Evolutionary conservation across 2,329 filamentous ascomycete species (phyloP), one percentile per base, ranked within the genome.

Genomic region (Microascus cirrosus): DNA sequence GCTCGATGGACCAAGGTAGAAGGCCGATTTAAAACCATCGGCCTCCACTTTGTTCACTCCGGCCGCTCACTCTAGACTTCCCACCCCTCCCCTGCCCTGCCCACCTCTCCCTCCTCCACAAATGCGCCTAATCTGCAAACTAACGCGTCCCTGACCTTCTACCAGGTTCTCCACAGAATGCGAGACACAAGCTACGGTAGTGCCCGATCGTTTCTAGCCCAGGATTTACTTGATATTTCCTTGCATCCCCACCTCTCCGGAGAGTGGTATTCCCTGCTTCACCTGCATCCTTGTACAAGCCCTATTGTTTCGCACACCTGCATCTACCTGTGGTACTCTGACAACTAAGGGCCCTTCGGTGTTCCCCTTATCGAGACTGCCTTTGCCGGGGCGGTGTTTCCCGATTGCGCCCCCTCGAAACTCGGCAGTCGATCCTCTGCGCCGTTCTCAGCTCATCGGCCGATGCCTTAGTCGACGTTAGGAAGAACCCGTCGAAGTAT

Each of bases 181-280:
- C 32, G 28, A 51, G 42, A 48, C 55, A 42, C 42, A 51, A 42
- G 34, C 55, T 51, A 56, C 39, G 55, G 39, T 56, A 45, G 55
- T 22, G 7, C 55, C 55, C 55, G 42, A 51, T 56, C 55, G 50
- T 36, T n/a, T 50, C 39, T 50, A 50, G 55, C 42, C 54, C 11
- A 50, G 20, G 39, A 36, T 32, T 51, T 56, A 56, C 42, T 50
- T 32, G 55, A 56, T 56, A 56, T 56, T 50, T 56, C 42, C 55
- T 25, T 50, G 42, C 25, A 36, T 34, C 42, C 42, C 36, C 55
- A 25, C 55, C 39, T 25, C 32, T 22, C 18, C 8, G 39, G 55
- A 24, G 24, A 22, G 18, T 20, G 12, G 25, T 24, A 18, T 34
- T 45, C 50, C 50, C 24, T 42, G 54, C 36, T 45, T 48, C 42